Conservation (phyloP, 164 flowering plant genomes). For the Berberis thunbergii region DNA sequence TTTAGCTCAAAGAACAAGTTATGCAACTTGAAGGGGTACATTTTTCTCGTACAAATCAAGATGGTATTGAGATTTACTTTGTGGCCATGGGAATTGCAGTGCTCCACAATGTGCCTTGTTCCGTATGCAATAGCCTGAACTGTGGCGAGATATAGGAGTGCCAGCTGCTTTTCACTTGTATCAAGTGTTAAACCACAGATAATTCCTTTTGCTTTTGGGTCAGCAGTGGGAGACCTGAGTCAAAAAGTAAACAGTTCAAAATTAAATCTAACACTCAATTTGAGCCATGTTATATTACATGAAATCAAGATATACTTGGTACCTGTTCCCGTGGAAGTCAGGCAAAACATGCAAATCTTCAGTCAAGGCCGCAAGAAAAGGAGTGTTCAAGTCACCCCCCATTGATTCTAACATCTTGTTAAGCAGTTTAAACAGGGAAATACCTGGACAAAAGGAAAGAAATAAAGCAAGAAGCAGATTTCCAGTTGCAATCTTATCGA, state of each 20-base stretch:
- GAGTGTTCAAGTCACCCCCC: conserved; percentile 42
- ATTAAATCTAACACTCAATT: background rate
- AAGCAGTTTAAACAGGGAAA: conserved; percentile 60
- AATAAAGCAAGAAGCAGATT: background rate
- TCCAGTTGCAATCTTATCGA: too few species aligned
- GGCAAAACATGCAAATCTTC: conserved; percentile 78
- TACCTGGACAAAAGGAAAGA: conserved; percentile 31
- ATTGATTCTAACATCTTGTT: conserved; percentile 59
- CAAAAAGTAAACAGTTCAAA: conserved; percentile 12
- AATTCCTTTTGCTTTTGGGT: conserved; percentile 81
- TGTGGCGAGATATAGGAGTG: conserved; percentile 81
- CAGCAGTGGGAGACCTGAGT: conserved; percentile 90
- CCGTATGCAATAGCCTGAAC: conserved; percentile 94
- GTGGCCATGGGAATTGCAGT: conserved; percentile 92
- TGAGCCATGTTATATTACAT: conserved; percentile 1
- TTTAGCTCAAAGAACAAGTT: background rate
- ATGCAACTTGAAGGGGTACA: background rate
- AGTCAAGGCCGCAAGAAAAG: conserved; percentile 82
- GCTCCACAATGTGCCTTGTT: conserved; percentile 95
- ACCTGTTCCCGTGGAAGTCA: conserved; percentile 97
- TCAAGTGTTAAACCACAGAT: conserved; percentile 81
- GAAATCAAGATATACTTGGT: background rate
- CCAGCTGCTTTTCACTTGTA: conserved; percentile 77
- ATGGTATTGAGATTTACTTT: conserved; percentile 35
- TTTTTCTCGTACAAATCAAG: background rate